These are phyloP conservation scores for Candida oleophila DNA, from an alignment of 805 yeast genomes.

Conservation along the genomic window DNA sequence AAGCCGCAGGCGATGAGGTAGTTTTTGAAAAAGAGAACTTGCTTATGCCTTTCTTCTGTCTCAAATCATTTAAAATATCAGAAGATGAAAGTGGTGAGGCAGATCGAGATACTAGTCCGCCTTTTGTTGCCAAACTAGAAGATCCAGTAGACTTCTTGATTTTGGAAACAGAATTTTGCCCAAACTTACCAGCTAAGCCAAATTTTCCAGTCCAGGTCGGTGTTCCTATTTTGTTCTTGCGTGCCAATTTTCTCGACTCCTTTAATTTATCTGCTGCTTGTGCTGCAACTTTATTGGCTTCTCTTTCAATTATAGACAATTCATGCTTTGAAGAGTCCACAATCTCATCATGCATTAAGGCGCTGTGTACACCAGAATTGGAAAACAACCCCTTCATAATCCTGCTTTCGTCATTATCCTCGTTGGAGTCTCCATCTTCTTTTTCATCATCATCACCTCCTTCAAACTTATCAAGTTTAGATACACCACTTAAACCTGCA, in stretches of 20 bases:
- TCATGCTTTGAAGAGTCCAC: slow-evolving; percentile 58
- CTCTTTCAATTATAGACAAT: slow-evolving; percentile 53
- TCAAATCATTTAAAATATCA: slow-evolving; percentile 49
- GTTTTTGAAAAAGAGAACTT: slow-evolving; percentile 11
- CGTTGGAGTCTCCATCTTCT: slow-evolving; percentile 7
- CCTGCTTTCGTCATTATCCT: slow-evolving; percentile 50
- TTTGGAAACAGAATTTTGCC: slow-evolving; percentile 10
- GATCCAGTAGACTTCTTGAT: not conserved
- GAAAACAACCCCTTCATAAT: slow-evolving; percentile 77
- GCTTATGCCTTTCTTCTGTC: slow-evolving; percentile 34
- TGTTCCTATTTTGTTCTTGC: slow-evolving; percentile 56
- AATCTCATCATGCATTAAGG: slow-evolving; percentile 77
- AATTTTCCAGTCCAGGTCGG: slow-evolving; percentile 97
- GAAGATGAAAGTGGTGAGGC: slow-evolving; percentile 36
- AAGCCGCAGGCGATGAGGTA: not conserved
- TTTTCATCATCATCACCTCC: slow-evolving; percentile 48
- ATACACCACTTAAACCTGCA: slow-evolving; percentile 67
- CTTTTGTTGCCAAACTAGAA: not conserved
- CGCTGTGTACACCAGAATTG: slow-evolving; percentile 67
- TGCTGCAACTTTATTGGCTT: slow-evolving; percentile 56
- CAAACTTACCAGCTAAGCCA: slow-evolving; percentile 75
- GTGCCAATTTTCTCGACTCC: slow-evolving; percentile 56
- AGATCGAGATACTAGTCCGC: not conserved
- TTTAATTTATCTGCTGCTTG: slow-evolving; percentile 56
- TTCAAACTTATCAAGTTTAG: slow-evolving; percentile 64